Evolutionary conservation across 805 yeast species (phyloP), one percentile per base, ranked within the genome.

Genomic region (Metschnikowia corniflorae): DNA sequence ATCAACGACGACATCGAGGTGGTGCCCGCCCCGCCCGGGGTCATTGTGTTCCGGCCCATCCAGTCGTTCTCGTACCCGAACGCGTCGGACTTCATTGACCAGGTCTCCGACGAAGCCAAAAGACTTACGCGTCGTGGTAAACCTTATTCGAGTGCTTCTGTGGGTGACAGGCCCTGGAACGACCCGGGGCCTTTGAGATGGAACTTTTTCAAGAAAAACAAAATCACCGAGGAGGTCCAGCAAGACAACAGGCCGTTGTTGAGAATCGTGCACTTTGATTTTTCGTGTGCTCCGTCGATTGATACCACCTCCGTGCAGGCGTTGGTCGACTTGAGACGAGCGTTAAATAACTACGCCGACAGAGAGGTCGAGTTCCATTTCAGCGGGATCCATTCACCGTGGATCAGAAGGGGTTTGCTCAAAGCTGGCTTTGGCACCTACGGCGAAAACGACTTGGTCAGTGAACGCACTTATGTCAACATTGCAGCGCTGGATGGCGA

Each of bases 341-440:
- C 87, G 12, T 60, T 87, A 31, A 78, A 80, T 60, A 72, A 67
- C 39, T 86, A 84, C 53, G 82, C 93, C 13, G 89, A 86, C 55
- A 69, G 82, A 40, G 87, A 83, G 48, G 89, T 87, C 40, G 96
- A 89, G 61, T 80, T 82, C 64, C 97, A 89, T 61, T 88, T 89
- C 58, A 77, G 85, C 8, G 95, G 96, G 17, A 77, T 89, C 21
- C 63, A 84, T 29, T 80, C 84, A 38, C 89, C 91, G 7, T 89
- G 97, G 97, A 77, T 85, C 37, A 78, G 86, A 52, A 75, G 91
- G 54, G 83, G 82, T 5, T 72, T 89, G 47, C 56, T 82, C 29
- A 75, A 78, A 49, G 80, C 80, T 39, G 95, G 94, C 1, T 87
- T 87, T 63, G 95, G 95, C 31, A 65, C 75, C 14, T 67, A 70